These are phyloP conservation scores for Hanseniaspora jakobsenii DNA, from an alignment of 805 yeast genomes.

Conservation along the genomic window DNA sequence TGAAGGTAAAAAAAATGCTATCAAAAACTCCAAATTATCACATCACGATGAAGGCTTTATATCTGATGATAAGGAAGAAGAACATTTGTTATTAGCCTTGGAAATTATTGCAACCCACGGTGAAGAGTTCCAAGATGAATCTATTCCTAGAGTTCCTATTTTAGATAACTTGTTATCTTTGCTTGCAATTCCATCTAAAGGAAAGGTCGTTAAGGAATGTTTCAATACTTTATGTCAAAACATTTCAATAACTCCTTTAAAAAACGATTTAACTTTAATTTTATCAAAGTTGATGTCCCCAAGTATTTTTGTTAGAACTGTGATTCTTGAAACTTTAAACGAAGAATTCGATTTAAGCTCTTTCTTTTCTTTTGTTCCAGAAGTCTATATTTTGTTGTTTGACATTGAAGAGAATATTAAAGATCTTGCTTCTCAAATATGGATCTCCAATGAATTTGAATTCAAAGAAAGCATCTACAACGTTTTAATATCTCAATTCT, in stretches of 20 bases:
- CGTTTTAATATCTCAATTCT: constrained; percentile 37
- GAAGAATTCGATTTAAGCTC: constrained; percentile 52
- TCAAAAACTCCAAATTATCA: constrained; percentile 34
- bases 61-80: constrained; percentile 82
- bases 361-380: constrained; percentile 41
- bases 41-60: constrained; percentile 42
- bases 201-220: constrained; percentile 74
- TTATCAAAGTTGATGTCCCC: constrained; percentile 47
- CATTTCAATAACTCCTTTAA: constrained; percentile 49
- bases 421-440: constrained; percentile 63
- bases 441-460: constrained; percentile 61
- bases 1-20: constrained; percentile 47
- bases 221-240: constrained; percentile 65
- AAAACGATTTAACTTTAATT: constrained; percentile 46
- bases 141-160: constrained; percentile 58
- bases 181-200: constrained; percentile 62
- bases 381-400: constrained; percentile 66
- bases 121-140: constrained; percentile 51
- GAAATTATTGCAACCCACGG: constrained; percentile 62
- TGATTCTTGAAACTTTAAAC: constrained; percentile 74
- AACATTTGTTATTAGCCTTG: constrained; percentile 62
- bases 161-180: constrained; percentile 51
- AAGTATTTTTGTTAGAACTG: constrained; percentile 58
- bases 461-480: constrained; percentile 29
- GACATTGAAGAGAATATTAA: constrained; percentile 56